Percentiles rank a stretch among this genome's conserved stretches.
Conservation (phyloP, 1,139 yeast genomes). For the Meyerozyma smithsonii region DNA sequence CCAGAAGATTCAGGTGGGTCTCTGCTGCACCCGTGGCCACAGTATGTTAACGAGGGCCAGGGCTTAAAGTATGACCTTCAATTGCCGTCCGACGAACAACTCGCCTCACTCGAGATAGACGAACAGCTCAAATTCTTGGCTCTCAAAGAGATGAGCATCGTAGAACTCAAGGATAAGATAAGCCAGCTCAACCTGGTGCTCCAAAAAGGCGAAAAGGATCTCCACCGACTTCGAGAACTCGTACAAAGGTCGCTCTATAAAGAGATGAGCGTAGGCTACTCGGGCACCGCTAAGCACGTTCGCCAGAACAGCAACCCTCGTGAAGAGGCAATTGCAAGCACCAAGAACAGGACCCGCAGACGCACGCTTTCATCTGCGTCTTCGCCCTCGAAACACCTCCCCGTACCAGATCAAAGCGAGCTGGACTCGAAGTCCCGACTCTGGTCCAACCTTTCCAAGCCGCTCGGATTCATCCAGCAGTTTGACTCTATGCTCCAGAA, state of each 20-base stretch:
- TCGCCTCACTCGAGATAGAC: slow-evolving; percentile 36
- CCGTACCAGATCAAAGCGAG: slow-evolving; percentile 1
- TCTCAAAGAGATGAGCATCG: slow-evolving; percentile 56
- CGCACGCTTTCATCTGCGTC: slow-evolving; percentile 17
- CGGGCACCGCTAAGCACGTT: slow-evolving; percentile 2
- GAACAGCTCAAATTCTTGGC: slow-evolving; percentile 57
- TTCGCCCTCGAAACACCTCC: slow-evolving; percentile 4
- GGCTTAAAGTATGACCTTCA: slow-evolving; percentile 24
- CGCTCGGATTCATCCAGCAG: slow-evolving; percentile 60
- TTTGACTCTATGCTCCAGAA: slow-evolving; percentile 63
- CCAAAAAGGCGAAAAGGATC: slow-evolving; percentile 39
- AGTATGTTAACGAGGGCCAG: background rate
- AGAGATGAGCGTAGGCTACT: slow-evolving; percentile 20
- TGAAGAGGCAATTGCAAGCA: slow-evolving; percentile 33
- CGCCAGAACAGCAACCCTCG: slow-evolving; percentile 24
- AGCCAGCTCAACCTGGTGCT: slow-evolving; percentile 27
- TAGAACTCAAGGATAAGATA: slow-evolving; percentile 51
- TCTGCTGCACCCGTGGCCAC: background rate
- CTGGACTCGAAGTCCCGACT: slow-evolving; percentile 20
- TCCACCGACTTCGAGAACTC: slow-evolving; percentile 41
- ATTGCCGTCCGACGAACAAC: slow-evolving; percentile 29
- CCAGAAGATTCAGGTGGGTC: background rate
- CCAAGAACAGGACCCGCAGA: slow-evolving; percentile 20
- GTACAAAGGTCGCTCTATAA: slow-evolving; percentile 38
- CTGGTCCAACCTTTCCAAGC: slow-evolving; percentile 47